Evolutionary conservation across 1,284 basidiomycete species (phyloP), one percentile per base, ranked within the genome.

Genomic region (Agroathelia rolfsii): DNA sequence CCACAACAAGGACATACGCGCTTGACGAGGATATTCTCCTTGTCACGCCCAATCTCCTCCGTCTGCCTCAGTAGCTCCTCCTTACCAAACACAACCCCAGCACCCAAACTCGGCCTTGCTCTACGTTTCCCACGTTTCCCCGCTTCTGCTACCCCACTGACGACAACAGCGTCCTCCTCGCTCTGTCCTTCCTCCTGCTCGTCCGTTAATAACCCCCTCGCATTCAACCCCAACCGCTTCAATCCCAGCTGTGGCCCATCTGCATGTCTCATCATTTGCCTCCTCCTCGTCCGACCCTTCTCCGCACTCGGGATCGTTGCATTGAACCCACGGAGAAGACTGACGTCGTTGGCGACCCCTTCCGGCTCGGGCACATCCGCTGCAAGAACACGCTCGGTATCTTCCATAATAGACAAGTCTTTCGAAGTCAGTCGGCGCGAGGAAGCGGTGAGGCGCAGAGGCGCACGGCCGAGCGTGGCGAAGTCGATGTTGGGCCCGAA

Each of bases 221-320:
- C 79, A 44, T 66, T 71, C 61, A 84, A 70, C 2, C 85, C 86
- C 19, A 87, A 52, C 54, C 71, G 75, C 66, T 81, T 87, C 43
- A 93, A 53, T 0, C 88, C 86, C 20, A 88, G 59, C 48, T 69
- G 68, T 16, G 79, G 82, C 4, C 76, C 69, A 1, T 89, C 84
- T 9, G 93, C 71, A 46, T 83, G 86, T 36, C 90, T 66, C 50
- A 83, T 73, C n/a, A n/a, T n/a, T 52, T 85, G 76, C 34, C 88
- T 57, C 37, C 90, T 59, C 39, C 88, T 65, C 12, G 73, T 65
- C 38, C 83, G 78, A 34, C 83, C 69, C 46, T 77, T 69, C 48
- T 89, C 81, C 18, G 88, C 75, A 48, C 80, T 86, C 6, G 90
- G 90, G 31, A 93, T 83, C 2, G 90, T 94, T 17, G 90, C 90